Base-by-base conservation (phyloP, 2,329 filamentous ascomycete genomes). In the Aspergillus novofumigatus region DNA sequence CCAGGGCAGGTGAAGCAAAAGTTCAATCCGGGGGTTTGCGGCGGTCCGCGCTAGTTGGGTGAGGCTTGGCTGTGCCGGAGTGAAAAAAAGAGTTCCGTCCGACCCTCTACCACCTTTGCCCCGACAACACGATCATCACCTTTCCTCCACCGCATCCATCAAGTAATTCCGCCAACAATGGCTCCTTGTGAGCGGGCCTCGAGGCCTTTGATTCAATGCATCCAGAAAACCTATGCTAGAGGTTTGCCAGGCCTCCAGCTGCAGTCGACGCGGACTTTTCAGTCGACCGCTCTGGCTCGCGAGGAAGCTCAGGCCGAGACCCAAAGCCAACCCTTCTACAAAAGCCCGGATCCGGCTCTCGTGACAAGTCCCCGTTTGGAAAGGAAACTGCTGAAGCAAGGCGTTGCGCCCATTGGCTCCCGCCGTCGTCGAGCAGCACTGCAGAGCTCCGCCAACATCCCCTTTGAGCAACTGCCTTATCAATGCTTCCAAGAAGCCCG, bases 401-500 rank as follows among this genome's bases (percentile, higher is more conserved):
- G 90, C 54, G 81, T 86, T 48, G 81, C 84, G 60, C 91, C 91
- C 53, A 80, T 96, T 67, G 92, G 92, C 52, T 96, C 92, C 49
- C 86, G 92, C 66, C 86, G 92, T 80, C 88, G 92, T 61, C 88
- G 93, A 71, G 84, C 86, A 28, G 89, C 89, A 28, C 74, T 92
- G 59, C 85, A 78, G 82, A 68, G 84, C 78, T 66, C 83, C 78
- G 62, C 82, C 60, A 83, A 88, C 67, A 78, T 96, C 51, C 91
- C 92, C 26, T 97, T 99, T 71, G 91, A 96, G 79, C 89, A 93
- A 72, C 80, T 99, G 64, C 94, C 94, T 20, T 99, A 95, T 78
- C 93, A 97, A 81, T 94, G 91, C 76, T 99, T 97, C 79, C 94
- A 99, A 77, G 92, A 97, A 78, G 94, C 94, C 44, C 86, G 92